These are phyloP conservation scores for Mucor indicus DNA, from an alignment of 371 early-diverging fungal genomes.

Conservation along the genomic window DNA sequence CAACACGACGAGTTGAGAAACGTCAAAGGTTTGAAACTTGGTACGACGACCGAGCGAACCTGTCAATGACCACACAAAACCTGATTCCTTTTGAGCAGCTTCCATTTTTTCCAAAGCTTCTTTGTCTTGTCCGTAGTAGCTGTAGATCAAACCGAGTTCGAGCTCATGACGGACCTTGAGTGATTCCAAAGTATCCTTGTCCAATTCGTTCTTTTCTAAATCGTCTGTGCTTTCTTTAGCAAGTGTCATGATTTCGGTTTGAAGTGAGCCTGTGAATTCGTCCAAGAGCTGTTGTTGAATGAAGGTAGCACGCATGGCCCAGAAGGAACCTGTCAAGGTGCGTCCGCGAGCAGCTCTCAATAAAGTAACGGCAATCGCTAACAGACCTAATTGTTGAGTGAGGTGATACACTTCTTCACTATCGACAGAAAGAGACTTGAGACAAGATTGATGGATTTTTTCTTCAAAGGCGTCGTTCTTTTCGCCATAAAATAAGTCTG, in stretches of 20 bases:
- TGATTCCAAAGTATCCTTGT: constrained; percentile 15
- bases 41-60: constrained; percentile 92
- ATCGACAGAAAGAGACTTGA: constrained; percentile 62
- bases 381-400: constrained; percentile 63
- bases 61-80: constrained; percentile 79
- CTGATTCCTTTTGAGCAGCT: constrained; percentile 74
- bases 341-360: constrained; percentile 44
- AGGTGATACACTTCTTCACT: constrained; percentile 86
- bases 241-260: constrained; percentile 40
- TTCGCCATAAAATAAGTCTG: constrained; percentile 17
- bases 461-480: constrained; percentile 17
- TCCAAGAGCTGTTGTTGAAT: constrained; percentile 87
- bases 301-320: constrained; percentile 72
- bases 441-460: constrained; percentile 28
- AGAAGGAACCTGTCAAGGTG: constrained; percentile 56
- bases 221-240: constrained; percentile 19
- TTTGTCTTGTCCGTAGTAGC: constrained; percentile 72
- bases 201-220: constrained; percentile 12
- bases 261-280: constrained; percentile 74
- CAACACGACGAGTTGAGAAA: constrained; percentile 86
- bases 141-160: constrained; percentile 75
- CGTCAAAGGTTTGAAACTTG: constrained; percentile 86
- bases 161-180: constrained; percentile 67
- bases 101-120: constrained; percentile 67
- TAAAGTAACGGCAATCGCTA: constrained; percentile 64